Conservation (phyloP, 2,329 filamentous ascomycete genomes). For the Penicillium digitatum region DNA sequence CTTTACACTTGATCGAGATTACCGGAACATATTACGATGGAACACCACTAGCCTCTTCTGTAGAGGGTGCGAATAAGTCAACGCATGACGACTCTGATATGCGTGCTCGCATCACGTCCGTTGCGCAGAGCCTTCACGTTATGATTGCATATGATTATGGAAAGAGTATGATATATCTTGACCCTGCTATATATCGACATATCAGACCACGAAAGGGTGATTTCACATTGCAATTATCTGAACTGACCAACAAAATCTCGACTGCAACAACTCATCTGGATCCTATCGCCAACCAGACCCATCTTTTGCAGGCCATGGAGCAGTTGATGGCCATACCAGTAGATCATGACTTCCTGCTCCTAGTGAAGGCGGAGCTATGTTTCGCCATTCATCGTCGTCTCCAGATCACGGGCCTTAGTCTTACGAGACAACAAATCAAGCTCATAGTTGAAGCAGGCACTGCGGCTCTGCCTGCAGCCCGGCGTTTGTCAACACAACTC, state of each 20-base stretch:
- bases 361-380: slow-evolving; percentile 29
- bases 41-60: slow-evolving; percentile 13
- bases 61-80: not conserved
- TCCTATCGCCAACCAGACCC: not conserved
- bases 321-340: slow-evolving; percentile 10
- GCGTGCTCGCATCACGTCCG: slow-evolving; percentile 26
- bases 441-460: slow-evolving; percentile 36
- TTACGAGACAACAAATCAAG: slow-evolving; percentile 27
- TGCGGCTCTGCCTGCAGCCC: slow-evolving; percentile 34
- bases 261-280: slow-evolving; percentile 1
- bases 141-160: slow-evolving; percentile 36
- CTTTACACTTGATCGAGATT: slow-evolving; percentile 55
- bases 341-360: slow-evolving; percentile 32
- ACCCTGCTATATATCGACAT: slow-evolving; percentile 12
- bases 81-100: slow-evolving; percentile 14
- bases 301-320: slow-evolving; percentile 9
- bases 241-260: slow-evolving; percentile 14
- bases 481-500: slow-evolving; percentile 31
- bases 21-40: slow-evolving; percentile 29
- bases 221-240: slow-evolving; percentile 18
- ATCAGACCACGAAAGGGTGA: slow-evolving; percentile 8
- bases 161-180: slow-evolving; percentile 27
- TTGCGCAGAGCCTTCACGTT: slow-evolving; percentile 28
- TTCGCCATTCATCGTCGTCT: slow-evolving; percentile 41
- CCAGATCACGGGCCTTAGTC: slow-evolving; percentile 37